Base-by-base conservation (phyloP, 164 flowering plant species). In the Tetracentron sinense region DNA sequence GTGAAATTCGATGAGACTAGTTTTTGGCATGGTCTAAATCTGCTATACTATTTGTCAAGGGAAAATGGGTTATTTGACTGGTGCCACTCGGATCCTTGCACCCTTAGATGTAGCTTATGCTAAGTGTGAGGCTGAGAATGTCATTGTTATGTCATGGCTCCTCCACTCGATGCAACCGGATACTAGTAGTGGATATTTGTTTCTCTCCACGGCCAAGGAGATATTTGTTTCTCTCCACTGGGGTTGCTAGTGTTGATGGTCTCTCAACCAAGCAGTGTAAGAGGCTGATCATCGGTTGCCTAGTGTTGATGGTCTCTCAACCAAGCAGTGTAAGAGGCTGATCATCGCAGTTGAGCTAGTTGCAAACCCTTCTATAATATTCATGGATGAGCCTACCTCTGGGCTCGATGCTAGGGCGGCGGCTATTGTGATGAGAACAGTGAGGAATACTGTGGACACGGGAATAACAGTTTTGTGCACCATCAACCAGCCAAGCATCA, bases 331-430 rank as follows among this genome's bases (percentile, higher is more conserved):
- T 14, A 83, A 81, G 63, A 69, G 87, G 65, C 62, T 83, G n/a
- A 83, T 83, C 19, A 79, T 83, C 42, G 84, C 84, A 3, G 83
- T 83, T n/a, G 87, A 83, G 69, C 87, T 83, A 21, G 85, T 83
- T 3, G 80, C 87, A 5, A 82, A 82, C 46, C 86, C 86, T 5
- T 80, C 86, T 20, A 78, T 82, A 38, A 77, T 83, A 30, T 83
- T 81, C 71, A 79, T 83, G 85, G 87, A 83, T 57, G 87, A 82
- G 65, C 84, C 86, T 22, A 80, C 86, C 6, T 80, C 86, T 20
- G 86, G 86, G 17, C 78, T 82, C 11, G 86, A 82, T 75, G 84
- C 86, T 2, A 73, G 86, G 62, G 82, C 84, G 5, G 84, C 86
- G 0, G 81, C 84, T 1, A 78, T 80, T 69, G 86, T 83, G 15